Evolutionary conservation across 306 rosid genomes (phyloP), one percentile per base, ranked within the genome.

Genomic region (Canavalia ensiformis): DNA sequence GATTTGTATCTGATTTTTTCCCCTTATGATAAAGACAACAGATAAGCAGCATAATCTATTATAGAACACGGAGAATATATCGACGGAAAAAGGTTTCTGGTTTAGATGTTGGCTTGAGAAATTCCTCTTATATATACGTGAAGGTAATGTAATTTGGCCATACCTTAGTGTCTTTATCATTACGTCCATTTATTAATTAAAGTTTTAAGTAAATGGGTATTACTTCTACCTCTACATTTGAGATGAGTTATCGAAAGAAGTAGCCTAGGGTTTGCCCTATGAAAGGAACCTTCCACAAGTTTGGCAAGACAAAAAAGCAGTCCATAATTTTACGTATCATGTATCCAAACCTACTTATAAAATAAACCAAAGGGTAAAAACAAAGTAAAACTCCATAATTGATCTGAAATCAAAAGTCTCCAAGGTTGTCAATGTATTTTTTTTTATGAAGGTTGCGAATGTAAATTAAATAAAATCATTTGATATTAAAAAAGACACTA

Each of bases 251-350:
- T 41, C 59, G 31, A 25, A 7, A 1, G 44, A 51, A 39, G 35
- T 50, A 50, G 74, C 33, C 35, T 67, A 44, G 75, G 74, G 47
- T 78, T 78, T 78, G 6, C 82, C 52, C 68, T 69, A 44, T 56
- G 76, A 42, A 67, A 78, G 82, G 45, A 54, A 55, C 75, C 44
- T 78, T 78, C 76, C 68, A 78, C 39, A 78, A 66, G 28, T 52
- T 52, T 77, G 74, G 81, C 74, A 12, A 52, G 75, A 57, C 4
- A 44, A 55, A 78, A 49, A 76, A 13, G 0, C 7, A 42, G 35
- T 78, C 45, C 82, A 42, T 12, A 54, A 8, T 78, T 55, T 78
- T 42, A 55, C 34, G 18, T 29, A 42, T 67, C 34, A 25, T 42
- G 28, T 5, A 54, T 67, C 68, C 56, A 67, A 67, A 51, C 4